phyloP scores from a whole-genome alignment of 352 stramenopile species.

The Phytopythium kandeliae region DNA sequence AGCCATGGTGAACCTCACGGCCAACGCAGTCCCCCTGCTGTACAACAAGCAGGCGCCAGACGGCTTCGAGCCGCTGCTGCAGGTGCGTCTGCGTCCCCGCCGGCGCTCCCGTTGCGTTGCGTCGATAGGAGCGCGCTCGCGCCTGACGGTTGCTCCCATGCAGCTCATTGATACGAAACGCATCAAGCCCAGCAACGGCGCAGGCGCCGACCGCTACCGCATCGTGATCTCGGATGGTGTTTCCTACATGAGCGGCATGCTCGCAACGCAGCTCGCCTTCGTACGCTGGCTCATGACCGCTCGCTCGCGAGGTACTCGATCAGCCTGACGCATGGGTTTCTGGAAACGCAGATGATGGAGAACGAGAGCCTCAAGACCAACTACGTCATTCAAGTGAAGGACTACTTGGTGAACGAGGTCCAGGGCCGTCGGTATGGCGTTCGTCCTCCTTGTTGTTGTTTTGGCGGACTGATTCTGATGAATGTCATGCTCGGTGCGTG shows the following conservation, averaged over 20 bases:
- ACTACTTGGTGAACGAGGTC: constrained; percentile 81
- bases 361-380: constrained; percentile 77
- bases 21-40: constrained; percentile 82
- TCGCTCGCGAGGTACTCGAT: too few relatives aligned
- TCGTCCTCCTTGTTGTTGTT: not conserved
- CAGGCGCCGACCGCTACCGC: constrained; percentile 71
- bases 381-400: constrained; percentile 82
- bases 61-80: constrained; percentile 83
- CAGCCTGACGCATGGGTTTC: not conserved
- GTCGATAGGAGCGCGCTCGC: not conserved
- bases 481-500: not conserved
- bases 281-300: constrained; percentile 20
- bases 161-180: constrained; percentile 84
- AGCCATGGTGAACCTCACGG: constrained; percentile 79
- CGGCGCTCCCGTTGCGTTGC: not conserved
- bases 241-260: constrained; percentile 84
- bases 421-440: constrained; percentile 49
- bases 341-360: constrained; percentile 58
- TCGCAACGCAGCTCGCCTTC: constrained; percentile 72
- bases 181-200: constrained; percentile 75
- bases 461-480: not conserved
- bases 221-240: constrained; percentile 78
- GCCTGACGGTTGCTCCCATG: not conserved
- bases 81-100: constrained; percentile 13
- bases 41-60: constrained; percentile 80